Evolutionary conservation across 345 rosid species (phyloP).

Genomic region (Bruguiera sexangula): DNA sequence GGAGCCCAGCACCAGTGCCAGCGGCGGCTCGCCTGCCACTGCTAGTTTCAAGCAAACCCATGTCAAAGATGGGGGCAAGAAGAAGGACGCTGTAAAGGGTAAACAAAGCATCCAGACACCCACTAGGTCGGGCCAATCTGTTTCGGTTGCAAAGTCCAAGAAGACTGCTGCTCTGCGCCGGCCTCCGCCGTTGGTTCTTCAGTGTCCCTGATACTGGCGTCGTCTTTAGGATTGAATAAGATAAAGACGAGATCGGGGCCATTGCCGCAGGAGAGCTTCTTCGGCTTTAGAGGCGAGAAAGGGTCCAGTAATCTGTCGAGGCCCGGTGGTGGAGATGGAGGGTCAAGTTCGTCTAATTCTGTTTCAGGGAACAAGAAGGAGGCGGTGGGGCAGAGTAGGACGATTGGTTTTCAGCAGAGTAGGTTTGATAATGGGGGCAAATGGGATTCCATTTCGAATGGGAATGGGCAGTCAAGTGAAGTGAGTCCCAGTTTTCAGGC

Average conservation of each 20-base stretch:
- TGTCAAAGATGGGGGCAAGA: conserved; percentile 58
- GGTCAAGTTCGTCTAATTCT: conserved; percentile 29
- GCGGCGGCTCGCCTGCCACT: conserved; percentile 4
- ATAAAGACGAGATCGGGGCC: conserved; percentile 99
- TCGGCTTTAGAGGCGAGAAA: conserved; percentile 58
- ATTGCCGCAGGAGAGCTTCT: conserved; percentile 80
- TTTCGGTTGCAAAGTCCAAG: conserved; percentile 31
- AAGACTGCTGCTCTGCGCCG: conserved; percentile 22
- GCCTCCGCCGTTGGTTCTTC: conserved; percentile 21
- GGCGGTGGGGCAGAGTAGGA: conserved; percentile 31
- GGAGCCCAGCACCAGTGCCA: not conserved
- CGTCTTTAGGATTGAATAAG: conserved; percentile 86
- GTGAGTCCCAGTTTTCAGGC: conserved; percentile 56
- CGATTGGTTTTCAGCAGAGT: conserved; percentile 39
- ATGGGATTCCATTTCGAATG: conserved; percentile 2
- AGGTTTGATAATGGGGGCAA: conserved; percentile 32
- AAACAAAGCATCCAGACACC: conserved; percentile 29
- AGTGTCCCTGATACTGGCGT: conserved; percentile 80
- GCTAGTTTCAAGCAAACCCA: conserved; percentile 38
- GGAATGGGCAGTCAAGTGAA: conserved; percentile 46
- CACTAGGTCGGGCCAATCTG: conserved; percentile 25
- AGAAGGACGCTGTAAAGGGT: conserved; percentile 38
- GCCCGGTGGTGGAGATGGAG: conserved; percentile 36
- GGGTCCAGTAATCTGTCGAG: conserved; percentile 70
- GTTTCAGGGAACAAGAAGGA: conserved; percentile 28